Percentiles rank a stretch among this genome's conserved stretches.
phyloP scores from a whole-genome alignment of 495 filamentous ascomycete species.

The Neurospora intermedia region DNA sequence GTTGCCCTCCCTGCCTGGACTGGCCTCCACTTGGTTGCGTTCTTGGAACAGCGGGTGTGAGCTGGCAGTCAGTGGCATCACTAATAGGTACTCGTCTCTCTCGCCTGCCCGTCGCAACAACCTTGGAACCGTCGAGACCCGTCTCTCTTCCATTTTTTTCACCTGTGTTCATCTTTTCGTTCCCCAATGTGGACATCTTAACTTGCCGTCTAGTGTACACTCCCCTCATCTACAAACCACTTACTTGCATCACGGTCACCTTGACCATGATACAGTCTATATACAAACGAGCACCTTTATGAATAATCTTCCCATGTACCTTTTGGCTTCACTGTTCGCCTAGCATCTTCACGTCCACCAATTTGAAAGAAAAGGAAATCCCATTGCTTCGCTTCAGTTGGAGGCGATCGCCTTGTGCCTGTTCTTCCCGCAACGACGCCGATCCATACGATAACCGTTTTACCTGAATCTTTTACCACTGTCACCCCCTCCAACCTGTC shows the following conservation, averaged over 20 bases:
- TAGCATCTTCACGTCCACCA: not conserved
- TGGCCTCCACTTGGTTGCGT: slow-evolving; percentile 15
- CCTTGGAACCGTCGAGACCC: slow-evolving; percentile 1
- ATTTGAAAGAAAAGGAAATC: not conserved
- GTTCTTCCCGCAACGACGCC: not conserved
- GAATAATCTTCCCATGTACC: not conserved
- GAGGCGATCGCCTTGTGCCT: not conserved
- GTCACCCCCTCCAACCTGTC: not conserved
- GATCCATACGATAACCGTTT: not conserved
- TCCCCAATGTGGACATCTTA: not conserved
- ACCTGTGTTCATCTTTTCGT: not conserved
- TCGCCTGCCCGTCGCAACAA: slow-evolving; percentile 10
- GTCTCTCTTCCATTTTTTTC: slow-evolving; percentile 12
- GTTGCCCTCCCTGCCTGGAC: slow-evolving; percentile 10
- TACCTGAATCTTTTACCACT: not conserved
- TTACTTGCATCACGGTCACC: not conserved
- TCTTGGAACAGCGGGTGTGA: slow-evolving; percentile 25
- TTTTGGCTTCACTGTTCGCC: not conserved
- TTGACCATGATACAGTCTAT: not conserved
- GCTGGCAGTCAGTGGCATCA: slow-evolving; percentile 17
- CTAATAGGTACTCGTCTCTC: slow-evolving; percentile 3
- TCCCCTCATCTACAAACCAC: slow-evolving; percentile 1
- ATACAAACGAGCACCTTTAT: not conserved
- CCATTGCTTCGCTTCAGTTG: not conserved
- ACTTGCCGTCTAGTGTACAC: not conserved